A percentile compares a stretch with the other conserved stretches of the same genome.
These are phyloP conservation scores for Coccomyxa sp. DNA, from an alignment of 139 green algal species.

Conservation along the genomic window DNA sequence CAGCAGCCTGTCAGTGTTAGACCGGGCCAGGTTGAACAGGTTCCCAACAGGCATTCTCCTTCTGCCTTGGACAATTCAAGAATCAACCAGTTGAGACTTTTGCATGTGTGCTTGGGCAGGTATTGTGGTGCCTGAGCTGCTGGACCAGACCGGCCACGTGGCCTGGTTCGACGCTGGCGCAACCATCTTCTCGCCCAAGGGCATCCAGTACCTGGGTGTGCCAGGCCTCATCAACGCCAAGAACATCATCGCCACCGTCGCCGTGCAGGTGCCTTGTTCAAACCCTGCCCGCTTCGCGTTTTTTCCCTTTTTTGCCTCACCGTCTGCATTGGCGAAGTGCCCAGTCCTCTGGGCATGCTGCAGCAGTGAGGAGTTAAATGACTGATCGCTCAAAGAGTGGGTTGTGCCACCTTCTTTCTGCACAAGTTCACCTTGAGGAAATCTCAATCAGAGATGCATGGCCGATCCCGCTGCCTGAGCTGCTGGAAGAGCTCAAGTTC, in stretches of 20 bases:
- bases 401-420: background rate
- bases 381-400: background rate
- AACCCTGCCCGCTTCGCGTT: background rate
- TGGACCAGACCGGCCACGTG: slow-evolving; percentile 59
- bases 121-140: slow-evolving; percentile 76
- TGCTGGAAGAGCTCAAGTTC: too few species aligned
- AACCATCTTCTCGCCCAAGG: slow-evolving; percentile 40
- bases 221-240: slow-evolving; percentile 72
- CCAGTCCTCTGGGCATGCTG: background rate
- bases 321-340: background rate
- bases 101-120: slow-evolving; percentile 20
- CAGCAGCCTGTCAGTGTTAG: too few species aligned
- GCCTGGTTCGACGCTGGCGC: slow-evolving; percentile 69
- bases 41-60: too few species aligned
- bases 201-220: slow-evolving; percentile 71
- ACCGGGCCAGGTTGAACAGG: too few species aligned
- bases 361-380: background rate
- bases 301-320: background rate
- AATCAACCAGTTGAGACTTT: too few species aligned
- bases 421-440: background rate
- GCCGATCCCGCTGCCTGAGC: too few species aligned
- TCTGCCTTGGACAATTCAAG: too few species aligned
- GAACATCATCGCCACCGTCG: slow-evolving; percentile 71
- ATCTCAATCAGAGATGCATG: too few species aligned
- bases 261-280: slow-evolving; percentile 33